Evolutionary conservation across 2,329 filamentous ascomycete species (phyloP), one percentile per base, ranked within the genome.

Genomic region (Cordyceps fumosorosea): DNA sequence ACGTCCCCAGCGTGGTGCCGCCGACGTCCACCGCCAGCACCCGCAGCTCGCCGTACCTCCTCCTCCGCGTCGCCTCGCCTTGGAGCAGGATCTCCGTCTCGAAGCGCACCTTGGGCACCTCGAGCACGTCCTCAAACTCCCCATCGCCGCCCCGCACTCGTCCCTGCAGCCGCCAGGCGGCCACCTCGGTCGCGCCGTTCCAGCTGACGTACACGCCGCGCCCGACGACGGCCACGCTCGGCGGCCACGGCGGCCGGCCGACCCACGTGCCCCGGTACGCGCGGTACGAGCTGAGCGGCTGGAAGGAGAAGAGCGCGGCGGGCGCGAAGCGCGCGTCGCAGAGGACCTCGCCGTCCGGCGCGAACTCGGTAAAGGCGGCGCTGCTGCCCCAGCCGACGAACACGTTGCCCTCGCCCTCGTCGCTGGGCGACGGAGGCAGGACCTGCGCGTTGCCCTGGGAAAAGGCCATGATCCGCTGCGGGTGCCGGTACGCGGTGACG

Each of bases 341-440:
- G 20, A 84, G 71, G 6, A 78, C 68, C 12, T 74, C 71, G 11
- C 82, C 82, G 16, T 78, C 75, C 1, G 73, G 66, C 0, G 73
- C 73, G 66, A 80, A 75, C 65, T 78, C 78, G 3, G 77, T 80
- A 34, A 80, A 64, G 8, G 76, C 77, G 0, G 78, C 78, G 44
- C 76, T 75, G 0, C 75, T 77, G 5, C 84, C 83, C 82, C 83
- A 86, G 64, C 81, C 81, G 52, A 85, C 77, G 53, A 85, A 70
- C 10, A 77, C 77, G 62, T 83, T 80, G 40, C 80, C 80, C 56
- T 5, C 29, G 5, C 6, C 3, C 26, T 29, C 29, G 29, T 7
- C 5, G 29, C 29, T 7, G 29, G 29, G 3, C 26, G 78, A 78
- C 0, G 78, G 76, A 0, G 26, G 18, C 0, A 85, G 75, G 12